Evolutionary conservation across 2,329 filamentous ascomycete species (phyloP).

Genomic region (Dichotomopilus funicola): DNA sequence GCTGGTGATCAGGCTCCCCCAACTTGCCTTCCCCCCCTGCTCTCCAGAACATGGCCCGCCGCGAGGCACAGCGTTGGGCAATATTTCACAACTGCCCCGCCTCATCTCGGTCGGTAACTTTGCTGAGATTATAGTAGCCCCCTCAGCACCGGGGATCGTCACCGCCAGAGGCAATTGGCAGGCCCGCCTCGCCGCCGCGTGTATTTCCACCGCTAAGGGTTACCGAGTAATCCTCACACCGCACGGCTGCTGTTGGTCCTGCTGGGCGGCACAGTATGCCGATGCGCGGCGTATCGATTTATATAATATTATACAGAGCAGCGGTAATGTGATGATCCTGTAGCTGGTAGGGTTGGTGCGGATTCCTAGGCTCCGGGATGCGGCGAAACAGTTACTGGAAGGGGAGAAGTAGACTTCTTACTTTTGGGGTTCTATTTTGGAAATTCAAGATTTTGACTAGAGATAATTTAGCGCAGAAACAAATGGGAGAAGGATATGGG

Average conservation of each 20-base stretch:
- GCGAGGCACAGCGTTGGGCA: background rate
- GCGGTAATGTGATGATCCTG: background rate
- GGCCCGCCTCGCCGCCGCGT: background rate
- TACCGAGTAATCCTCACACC: background rate
- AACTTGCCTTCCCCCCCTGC: background rate
- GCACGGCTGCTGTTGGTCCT: background rate
- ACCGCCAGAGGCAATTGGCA: background rate
- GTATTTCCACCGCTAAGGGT: background rate
- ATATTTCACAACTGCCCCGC: background rate
- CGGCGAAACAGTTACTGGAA: too few relatives aligned
- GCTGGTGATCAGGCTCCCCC: background rate
- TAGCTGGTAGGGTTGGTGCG: background rate
- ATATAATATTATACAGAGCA: background rate
- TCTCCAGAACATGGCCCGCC: background rate
- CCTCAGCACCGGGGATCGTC: background rate
- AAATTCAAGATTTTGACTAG: too few relatives aligned
- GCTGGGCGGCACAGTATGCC: background rate
- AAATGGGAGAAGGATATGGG: too few relatives aligned
- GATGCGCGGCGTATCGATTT: background rate
- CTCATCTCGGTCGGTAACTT: background rate
- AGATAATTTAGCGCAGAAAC: too few relatives aligned
- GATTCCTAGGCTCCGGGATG: too few relatives aligned
- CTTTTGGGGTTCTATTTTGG: too few relatives aligned
- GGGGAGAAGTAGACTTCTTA: too few relatives aligned
- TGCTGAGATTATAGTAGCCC: background rate